A percentile compares a stretch with the other conserved stretches of the same genome.
phyloP scores from a whole-genome alignment of 176 grass and related monocot genomes.

The Avena atlantica region DNA sequence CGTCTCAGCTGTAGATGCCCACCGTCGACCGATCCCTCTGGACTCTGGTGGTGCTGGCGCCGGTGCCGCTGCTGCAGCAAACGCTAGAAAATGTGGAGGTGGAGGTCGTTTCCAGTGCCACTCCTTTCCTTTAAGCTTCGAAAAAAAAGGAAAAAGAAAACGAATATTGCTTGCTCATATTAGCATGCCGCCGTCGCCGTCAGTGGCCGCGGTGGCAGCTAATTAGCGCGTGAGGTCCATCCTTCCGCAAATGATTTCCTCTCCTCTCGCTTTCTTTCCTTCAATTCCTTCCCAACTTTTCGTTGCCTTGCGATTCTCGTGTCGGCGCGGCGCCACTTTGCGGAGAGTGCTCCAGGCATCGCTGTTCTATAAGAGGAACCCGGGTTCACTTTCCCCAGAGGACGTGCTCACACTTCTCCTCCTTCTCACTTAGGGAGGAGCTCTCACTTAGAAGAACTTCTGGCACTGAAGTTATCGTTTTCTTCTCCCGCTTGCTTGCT shows the following conservation, averaged over 20 bases:
- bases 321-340: slow-evolving; percentile 23
- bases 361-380: slow-evolving; percentile 47
- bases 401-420: slow-evolving; percentile 24
- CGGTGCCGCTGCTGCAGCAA: neutral
- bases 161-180: neutral
- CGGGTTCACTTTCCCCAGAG: neutral
- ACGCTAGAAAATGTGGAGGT: neutral
- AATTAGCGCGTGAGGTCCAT: slow-evolving; percentile 22
- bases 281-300: neutral
- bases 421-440: neutral
- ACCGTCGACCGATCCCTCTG: neutral
- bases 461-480: neutral
- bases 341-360: neutral
- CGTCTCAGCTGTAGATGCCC: slow-evolving; percentile 38
- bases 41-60: neutral
- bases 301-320: slow-evolving; percentile 8
- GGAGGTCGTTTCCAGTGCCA: neutral
- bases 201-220: slow-evolving; percentile 1
- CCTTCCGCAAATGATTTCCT: slow-evolving; percentile 24
- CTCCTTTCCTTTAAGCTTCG: neutral
- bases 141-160: neutral
- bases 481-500: neutral
- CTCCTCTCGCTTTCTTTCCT: neutral
- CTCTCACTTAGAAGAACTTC: neutral
- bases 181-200: neutral